These are phyloP conservation scores for Exophiala mesophila DNA, from an alignment of 2,329 filamentous ascomycete species.

Conservation along the genomic window DNA sequence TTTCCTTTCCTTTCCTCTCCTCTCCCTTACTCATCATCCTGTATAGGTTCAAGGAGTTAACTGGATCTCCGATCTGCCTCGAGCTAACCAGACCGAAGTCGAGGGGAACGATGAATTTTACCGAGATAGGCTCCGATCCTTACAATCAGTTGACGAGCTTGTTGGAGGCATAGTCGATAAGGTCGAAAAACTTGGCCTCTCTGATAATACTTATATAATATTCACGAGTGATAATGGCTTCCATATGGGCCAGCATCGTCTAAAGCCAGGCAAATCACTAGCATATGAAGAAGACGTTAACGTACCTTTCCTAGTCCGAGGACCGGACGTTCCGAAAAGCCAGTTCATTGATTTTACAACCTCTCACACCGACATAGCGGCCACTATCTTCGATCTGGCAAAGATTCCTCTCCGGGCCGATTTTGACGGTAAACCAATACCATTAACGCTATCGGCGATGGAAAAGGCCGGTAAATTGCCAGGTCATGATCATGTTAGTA, in stretches of 20 bases:
- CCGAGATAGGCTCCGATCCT: slow-evolving; percentile 43
- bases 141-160: slow-evolving; percentile 53
- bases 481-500: slow-evolving; percentile 51
- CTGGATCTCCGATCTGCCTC: slow-evolving; percentile 42
- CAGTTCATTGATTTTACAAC: slow-evolving; percentile 46
- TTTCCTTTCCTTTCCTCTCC: not conserved
- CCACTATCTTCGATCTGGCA: slow-evolving; percentile 48
- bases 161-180: slow-evolving; percentile 43
- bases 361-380: slow-evolving; percentile 60
- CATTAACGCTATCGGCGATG: slow-evolving; percentile 27
- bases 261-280: slow-evolving; percentile 56
- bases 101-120: slow-evolving; percentile 52
- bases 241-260: slow-evolving; percentile 55
- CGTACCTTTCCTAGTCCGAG: slow-evolving; percentile 56
- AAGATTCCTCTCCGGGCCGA: slow-evolving; percentile 36
- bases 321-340: slow-evolving; percentile 49
- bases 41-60: slow-evolving; percentile 40
- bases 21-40: too few relatives aligned
- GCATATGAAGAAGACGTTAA: slow-evolving; percentile 57
- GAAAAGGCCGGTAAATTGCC: not conserved
- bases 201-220: slow-evolving; percentile 54
- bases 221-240: slow-evolving; percentile 59
- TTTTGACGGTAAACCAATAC: slow-evolving; percentile 55
- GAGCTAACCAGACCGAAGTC: slow-evolving; percentile 43
- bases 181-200: slow-evolving; percentile 37